A percentile compares a stretch with the other conserved stretches of the same genome.
phyloP scores from a whole-genome alignment of 495 filamentous ascomycete genomes.

The Glarea lozoyensis region DNA sequence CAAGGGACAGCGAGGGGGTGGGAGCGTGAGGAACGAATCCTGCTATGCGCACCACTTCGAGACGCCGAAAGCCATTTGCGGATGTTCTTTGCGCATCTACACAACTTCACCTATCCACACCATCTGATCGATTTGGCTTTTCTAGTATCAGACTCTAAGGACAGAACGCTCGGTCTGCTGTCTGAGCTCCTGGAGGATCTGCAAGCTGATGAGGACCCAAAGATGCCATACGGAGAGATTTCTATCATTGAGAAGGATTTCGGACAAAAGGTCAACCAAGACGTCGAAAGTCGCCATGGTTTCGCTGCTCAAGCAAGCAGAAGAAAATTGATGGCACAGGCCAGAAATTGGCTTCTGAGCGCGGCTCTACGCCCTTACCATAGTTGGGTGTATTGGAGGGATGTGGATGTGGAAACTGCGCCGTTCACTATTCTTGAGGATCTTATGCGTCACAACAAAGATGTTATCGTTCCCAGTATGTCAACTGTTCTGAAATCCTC shows the following conservation, averaged over 20 bases:
- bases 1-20: constrained; percentile 85
- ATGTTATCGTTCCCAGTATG: constrained; percentile 97
- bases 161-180: constrained; percentile 73
- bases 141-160: constrained; percentile 94
- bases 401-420: constrained; percentile 96
- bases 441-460: constrained; percentile 97
- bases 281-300: constrained; percentile 94
- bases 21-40: constrained; percentile 89
- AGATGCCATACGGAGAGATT: constrained; percentile 87
- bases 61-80: constrained; percentile 89
- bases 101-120: constrained; percentile 96
- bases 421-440: constrained; percentile 95
- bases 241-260: constrained; percentile 99
- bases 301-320: constrained; percentile 93
- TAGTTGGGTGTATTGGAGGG: constrained; percentile 99
- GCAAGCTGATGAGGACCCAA: constrained; percentile 70
- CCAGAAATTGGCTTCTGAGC: constrained; percentile 93
- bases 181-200: constrained; percentile 64
- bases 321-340: constrained; percentile 96
- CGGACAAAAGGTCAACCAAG: constrained; percentile 94
- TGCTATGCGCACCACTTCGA: constrained; percentile 89
- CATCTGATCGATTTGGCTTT: constrained; percentile 94
- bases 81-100: constrained; percentile 97
- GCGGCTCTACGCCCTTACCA: constrained; percentile 91
- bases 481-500: constrained; percentile 20